Base-by-base conservation (phyloP, 495 filamentous ascomycete genomes). In the Annulohypoxylon nitens region DNA sequence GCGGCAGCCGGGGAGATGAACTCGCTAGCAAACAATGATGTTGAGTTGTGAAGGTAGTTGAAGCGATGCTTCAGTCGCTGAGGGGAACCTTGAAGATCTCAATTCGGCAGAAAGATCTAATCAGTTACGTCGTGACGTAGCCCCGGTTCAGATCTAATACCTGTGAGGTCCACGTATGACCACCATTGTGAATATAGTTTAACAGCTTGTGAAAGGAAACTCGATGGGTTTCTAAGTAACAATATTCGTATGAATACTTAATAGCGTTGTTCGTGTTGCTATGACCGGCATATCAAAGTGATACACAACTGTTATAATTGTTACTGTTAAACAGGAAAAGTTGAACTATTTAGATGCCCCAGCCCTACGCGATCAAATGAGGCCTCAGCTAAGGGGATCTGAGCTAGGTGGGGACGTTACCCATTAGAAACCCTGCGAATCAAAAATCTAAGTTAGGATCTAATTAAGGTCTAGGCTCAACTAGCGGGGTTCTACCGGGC, bases 301-400 rank as follows among this genome's bases (percentile, higher is more conserved):
- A 47, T 47, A 6, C 6, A 33, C 36, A 34, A 10, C 10, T 30
- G 20, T 33, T 8, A n/a, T 36, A 57, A 26, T 25, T 48, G 7
- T 43, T 30, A 61, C 30, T 37, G 41, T 39, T 25, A 48, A 26
- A 11, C 14, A 18, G 23, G 23, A 39, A 57, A 6, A 8, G 26
- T 18, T 39, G 48, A 20, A 30, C 43, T 41, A 33, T 23, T 36
- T 12, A 14, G 11, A 9, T 18, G 5, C 57, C n/a, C 66, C 59
- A 69, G 66, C 66, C 66, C 66, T 69, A 69, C 50, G 66, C 55
- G 66, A 59, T 54, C 34, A 57, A 48, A 69, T 69, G 61, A 69
- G 59, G 47, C 37, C 66, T 69, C 66, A 69, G 66, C 66, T 69
- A 69, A 55, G 33, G 59, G 45, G 65, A 62, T 69, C 66, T 69